A percentile compares a stretch with the other conserved stretches of the same genome.
phyloP scores from a whole-genome alignment of 495 filamentous ascomycete genomes.

The Daldinia caldariorum region DNA sequence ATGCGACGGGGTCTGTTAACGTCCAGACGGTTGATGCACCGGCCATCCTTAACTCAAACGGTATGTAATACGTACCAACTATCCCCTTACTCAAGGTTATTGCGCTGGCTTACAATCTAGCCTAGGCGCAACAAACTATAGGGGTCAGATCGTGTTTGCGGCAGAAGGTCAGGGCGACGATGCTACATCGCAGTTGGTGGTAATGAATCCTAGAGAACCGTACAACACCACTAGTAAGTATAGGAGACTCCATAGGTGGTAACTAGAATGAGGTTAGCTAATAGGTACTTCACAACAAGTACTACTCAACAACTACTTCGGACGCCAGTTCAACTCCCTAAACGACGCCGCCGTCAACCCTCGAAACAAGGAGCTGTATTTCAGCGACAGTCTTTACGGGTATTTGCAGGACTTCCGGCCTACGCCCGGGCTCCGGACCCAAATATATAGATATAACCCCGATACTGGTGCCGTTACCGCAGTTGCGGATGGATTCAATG shows the following conservation, averaged over 20 bases:
- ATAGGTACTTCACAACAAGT: constrained; percentile 36
- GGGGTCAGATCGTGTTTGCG: constrained; percentile 55
- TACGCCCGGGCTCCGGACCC: constrained; percentile 59
- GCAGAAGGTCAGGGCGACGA: constrained; percentile 60
- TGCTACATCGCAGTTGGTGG: constrained; percentile 52
- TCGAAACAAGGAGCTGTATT: constrained; percentile 66
- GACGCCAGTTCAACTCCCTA: constrained; percentile 68
- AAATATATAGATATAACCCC: constrained; percentile 66
- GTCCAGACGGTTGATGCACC: constrained; percentile 52
- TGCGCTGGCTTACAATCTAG: not conserved
- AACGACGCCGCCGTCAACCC: constrained; percentile 66
- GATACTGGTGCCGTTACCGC: constrained; percentile 58
- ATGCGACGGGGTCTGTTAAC: constrained; percentile 55
- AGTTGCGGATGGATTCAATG: constrained; percentile 65
- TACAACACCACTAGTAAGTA: constrained; percentile 60
- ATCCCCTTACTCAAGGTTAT: not conserved
- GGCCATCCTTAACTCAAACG: constrained; percentile 61
- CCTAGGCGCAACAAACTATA: constrained; percentile 61
- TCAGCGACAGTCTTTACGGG: constrained; percentile 72
- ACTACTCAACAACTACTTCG: constrained; percentile 63
- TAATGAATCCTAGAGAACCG: constrained; percentile 59
- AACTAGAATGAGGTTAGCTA: not conserved
- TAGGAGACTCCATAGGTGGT: too few relatives aligned
- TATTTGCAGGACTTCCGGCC: constrained; percentile 66
- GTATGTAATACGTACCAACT: constrained; percentile 33